phyloP scores from a whole-genome alignment of 768 basidiomycete genomes.

The Suillus variegatus region DNA sequence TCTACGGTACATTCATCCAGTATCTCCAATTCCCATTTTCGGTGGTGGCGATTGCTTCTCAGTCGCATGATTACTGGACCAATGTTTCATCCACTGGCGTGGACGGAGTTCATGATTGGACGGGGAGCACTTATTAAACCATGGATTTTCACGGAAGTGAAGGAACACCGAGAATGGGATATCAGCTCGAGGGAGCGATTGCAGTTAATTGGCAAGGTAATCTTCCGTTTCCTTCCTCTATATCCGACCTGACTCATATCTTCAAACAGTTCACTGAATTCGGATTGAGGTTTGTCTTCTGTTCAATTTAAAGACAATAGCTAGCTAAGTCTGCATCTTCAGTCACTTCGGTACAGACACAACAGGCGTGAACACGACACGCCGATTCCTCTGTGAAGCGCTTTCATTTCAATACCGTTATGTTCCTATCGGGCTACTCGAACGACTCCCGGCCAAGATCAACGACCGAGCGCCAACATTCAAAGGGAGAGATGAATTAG shows the following conservation, averaged over 20 bases:
- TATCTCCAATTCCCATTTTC: slow-evolving; percentile 89
- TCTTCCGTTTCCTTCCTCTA: slow-evolving; percentile 14
- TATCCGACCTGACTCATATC: slow-evolving; percentile 10
- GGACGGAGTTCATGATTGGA: slow-evolving; percentile 95
- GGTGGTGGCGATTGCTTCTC: slow-evolving; percentile 97
- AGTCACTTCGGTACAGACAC: slow-evolving; percentile 89
- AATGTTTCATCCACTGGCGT: slow-evolving; percentile 80
- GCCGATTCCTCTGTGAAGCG: slow-evolving; percentile 93
- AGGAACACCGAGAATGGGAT: slow-evolving; percentile 92
- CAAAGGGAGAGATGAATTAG: slow-evolving; percentile 84
- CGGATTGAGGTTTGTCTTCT: slow-evolving; percentile 60
- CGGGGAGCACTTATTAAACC: slow-evolving; percentile 96
- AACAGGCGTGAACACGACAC: slow-evolving; percentile 84
- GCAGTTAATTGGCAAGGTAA: slow-evolving; percentile 73
- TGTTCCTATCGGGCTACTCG: slow-evolving; percentile 89
- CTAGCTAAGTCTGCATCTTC: slow-evolving; percentile 5
- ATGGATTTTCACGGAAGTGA: slow-evolving; percentile 95
- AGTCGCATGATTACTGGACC: slow-evolving; percentile 76
- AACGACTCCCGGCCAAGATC: slow-evolving; percentile 74
- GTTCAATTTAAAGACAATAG: neutral
- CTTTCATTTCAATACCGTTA: slow-evolving; percentile 97
- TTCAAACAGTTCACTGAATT: slow-evolving; percentile 74
- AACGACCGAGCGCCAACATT: slow-evolving; percentile 93
- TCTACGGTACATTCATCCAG: slow-evolving; percentile 35
- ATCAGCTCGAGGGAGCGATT: slow-evolving; percentile 84